Percentiles rank a stretch among this genome's conserved stretches.
phyloP scores from a whole-genome alignment of 2,329 filamentous ascomycete genomes.

The Clonostachys solani region DNA sequence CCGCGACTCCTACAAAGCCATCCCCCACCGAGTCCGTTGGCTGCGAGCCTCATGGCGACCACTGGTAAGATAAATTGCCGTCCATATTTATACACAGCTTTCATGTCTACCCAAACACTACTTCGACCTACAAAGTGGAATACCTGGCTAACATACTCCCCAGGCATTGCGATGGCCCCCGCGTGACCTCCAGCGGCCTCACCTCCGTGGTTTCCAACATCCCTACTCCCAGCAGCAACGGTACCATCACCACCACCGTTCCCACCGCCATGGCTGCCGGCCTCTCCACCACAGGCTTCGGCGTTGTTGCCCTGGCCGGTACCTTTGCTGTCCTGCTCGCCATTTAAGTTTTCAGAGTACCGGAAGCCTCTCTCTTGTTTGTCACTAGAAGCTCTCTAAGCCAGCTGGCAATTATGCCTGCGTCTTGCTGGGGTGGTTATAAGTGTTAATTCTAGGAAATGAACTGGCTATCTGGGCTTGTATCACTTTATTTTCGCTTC shows the following conservation, averaged over 20 bases:
- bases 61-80: conserved; percentile 18
- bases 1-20: conserved; percentile 7
- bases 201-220: background rate
- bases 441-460: too few relatives aligned
- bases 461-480: too few relatives aligned
- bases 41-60: conserved; percentile 29
- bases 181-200: background rate
- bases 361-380: too few relatives aligned
- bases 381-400: too few relatives aligned
- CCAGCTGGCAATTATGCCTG: too few relatives aligned
- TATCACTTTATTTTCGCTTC: too few relatives aligned
- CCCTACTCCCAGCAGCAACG: background rate
- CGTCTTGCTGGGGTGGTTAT: too few relatives aligned
- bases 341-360: background rate
- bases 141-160: background rate
- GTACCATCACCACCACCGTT: background rate
- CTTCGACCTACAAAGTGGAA: background rate
- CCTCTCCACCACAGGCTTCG: background rate
- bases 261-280: conserved; percentile 1
- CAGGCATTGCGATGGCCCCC: conserved; percentile 11
- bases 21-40: conserved; percentile 22
- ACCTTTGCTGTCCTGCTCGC: background rate
- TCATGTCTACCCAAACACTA: background rate
- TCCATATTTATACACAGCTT: too few relatives aligned
- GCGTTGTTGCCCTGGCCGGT: background rate